Percentiles rank a stretch among this genome's conserved stretches.
Evolutionary conservation across 768 basidiomycete species (phyloP).

Genomic region (Dentipellis fragilis): DNA sequence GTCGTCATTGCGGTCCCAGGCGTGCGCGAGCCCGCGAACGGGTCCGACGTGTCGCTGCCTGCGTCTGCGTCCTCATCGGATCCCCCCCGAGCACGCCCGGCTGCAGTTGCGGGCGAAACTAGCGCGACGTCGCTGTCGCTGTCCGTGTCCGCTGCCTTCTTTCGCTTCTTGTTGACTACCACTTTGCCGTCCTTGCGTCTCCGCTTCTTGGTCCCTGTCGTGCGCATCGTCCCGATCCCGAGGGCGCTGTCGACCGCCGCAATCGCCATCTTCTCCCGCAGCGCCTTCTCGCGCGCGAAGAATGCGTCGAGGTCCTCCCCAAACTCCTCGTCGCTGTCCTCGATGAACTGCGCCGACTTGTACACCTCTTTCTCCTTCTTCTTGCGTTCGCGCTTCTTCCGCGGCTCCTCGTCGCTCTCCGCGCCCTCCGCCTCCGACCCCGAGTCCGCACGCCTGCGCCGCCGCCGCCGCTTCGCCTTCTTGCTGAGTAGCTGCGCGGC

Average conservation of each 20-base stretch:
- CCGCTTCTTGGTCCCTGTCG: conserved; percentile 50
- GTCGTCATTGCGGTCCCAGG: too few relatives aligned
- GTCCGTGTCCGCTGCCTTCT: conserved; percentile 24
- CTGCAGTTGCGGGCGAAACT: background rate
- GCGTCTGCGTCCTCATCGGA: background rate
- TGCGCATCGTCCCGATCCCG: conserved; percentile 33
- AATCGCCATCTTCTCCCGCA: conserved; percentile 40
- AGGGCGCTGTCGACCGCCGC: conserved; percentile 35
- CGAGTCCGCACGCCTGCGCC: conserved; percentile 37
- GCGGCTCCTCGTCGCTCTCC: conserved; percentile 24
- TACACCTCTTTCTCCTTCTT: conserved; percentile 63
- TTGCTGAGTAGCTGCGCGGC: conserved; percentile 62
- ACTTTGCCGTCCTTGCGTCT: conserved; percentile 33
- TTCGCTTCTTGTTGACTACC: conserved; percentile 32
- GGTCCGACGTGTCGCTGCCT: background rate
- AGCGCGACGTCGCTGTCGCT: background rate
- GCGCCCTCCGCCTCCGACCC: conserved; percentile 33
- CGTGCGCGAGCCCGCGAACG: too few relatives aligned
- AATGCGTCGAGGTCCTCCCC: conserved; percentile 75
- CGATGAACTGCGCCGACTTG: conserved; percentile 86
- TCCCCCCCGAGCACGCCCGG: too few relatives aligned
- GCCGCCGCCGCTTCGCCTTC: conserved; percentile 41
- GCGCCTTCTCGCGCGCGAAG: conserved; percentile 60
- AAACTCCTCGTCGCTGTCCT: conserved; percentile 76
- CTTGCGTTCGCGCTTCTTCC: conserved; percentile 35